phyloP scores from a whole-genome alignment of 805 yeast genomes.

The Candida endomychidarum region DNA sequence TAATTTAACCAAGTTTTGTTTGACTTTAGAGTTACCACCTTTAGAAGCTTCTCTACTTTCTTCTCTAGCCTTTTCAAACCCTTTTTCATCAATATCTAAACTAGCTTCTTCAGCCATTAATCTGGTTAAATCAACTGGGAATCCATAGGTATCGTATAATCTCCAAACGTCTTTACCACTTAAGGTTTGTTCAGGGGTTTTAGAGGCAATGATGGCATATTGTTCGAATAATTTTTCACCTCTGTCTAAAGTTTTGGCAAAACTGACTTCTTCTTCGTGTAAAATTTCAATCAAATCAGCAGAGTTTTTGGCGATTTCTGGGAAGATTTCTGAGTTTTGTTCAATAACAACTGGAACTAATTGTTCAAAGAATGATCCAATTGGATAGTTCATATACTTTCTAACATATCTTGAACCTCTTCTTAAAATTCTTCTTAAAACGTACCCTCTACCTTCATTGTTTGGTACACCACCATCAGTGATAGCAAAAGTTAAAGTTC shows the following conservation, averaged over 20 bases:
- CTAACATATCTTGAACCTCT: constrained; percentile 97
- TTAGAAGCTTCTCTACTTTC: constrained; percentile 94
- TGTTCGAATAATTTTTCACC: constrained; percentile 96
- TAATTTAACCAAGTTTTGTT: constrained; percentile 65
- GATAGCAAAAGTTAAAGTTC: constrained; percentile 93
- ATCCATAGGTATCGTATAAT: constrained; percentile 96
- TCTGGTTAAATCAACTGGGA: constrained; percentile 97
- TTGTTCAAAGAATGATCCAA: constrained; percentile 89
- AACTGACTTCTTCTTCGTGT: constrained; percentile 94
- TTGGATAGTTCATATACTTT: constrained; percentile 93
- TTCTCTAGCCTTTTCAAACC: constrained; percentile 85
- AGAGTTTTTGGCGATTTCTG: constrained; percentile 76
- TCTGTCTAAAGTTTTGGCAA: constrained; percentile 92
- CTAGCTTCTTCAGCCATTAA: constrained; percentile 99
- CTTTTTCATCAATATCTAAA: constrained; percentile 85
- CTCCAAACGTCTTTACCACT: constrained; percentile 98
- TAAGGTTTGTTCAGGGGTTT: constrained; percentile 70
- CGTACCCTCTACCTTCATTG: constrained; percentile 99
- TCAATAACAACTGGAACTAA: constrained; percentile 90
- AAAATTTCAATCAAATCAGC: constrained; percentile 82
- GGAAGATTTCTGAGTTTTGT: constrained; percentile 86
- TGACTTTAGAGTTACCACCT: constrained; percentile 66
- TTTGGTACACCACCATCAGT: constrained; percentile 99
- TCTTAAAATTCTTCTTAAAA: constrained; percentile 92
- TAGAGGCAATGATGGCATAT: constrained; percentile 81